Evolutionary conservation across 768 basidiomycete genomes (phyloP).

Genomic region (Steccherinum ochraceum): DNA sequence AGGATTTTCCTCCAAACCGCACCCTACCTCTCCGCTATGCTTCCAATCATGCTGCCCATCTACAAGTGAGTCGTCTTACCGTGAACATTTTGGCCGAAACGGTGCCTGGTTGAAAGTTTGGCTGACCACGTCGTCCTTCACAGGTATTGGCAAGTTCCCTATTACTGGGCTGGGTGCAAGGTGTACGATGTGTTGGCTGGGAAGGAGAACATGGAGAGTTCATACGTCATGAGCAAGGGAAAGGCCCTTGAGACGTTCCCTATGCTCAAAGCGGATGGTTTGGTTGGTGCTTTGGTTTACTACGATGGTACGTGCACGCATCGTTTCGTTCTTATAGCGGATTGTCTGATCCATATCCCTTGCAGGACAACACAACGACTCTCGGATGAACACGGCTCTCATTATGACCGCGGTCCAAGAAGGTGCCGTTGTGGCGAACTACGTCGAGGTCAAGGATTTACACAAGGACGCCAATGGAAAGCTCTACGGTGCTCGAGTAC

Average conservation of each 20-base stretch:
- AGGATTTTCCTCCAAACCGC: constrained; percentile 93
- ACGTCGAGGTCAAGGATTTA: constrained; percentile 77
- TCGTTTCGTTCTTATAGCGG: constrained; percentile 24
- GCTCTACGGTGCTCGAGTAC: constrained; percentile 68
- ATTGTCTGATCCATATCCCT: constrained; percentile 28
- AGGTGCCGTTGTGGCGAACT: constrained; percentile 84
- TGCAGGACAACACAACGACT: constrained; percentile 94
- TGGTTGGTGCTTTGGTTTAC: constrained; percentile 94
- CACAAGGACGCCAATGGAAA: constrained; percentile 60
- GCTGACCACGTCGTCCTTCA: too few species aligned
- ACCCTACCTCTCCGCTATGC: constrained; percentile 86
- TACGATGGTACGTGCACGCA: constrained; percentile 69
- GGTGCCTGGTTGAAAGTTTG: too few species aligned
- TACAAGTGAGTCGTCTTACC: constrained; percentile 60
- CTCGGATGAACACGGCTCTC: constrained; percentile 95
- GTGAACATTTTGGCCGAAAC: not conserved
- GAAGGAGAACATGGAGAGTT: constrained; percentile 93
- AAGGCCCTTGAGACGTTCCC: constrained; percentile 94
- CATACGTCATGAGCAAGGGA: constrained; percentile 92
- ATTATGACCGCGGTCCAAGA: constrained; percentile 92
- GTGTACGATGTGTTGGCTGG: constrained; percentile 94
- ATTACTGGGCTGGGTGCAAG: constrained; percentile 94
- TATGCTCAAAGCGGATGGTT: constrained; percentile 88
- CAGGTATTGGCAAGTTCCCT: constrained; percentile 95
- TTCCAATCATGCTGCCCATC: constrained; percentile 96